A percentile compares a stretch with the other conserved stretches of the same genome.
phyloP scores from a whole-genome alignment of 23 red algal species.

The Cyanidiococcus yangmingshanensis region DNA sequence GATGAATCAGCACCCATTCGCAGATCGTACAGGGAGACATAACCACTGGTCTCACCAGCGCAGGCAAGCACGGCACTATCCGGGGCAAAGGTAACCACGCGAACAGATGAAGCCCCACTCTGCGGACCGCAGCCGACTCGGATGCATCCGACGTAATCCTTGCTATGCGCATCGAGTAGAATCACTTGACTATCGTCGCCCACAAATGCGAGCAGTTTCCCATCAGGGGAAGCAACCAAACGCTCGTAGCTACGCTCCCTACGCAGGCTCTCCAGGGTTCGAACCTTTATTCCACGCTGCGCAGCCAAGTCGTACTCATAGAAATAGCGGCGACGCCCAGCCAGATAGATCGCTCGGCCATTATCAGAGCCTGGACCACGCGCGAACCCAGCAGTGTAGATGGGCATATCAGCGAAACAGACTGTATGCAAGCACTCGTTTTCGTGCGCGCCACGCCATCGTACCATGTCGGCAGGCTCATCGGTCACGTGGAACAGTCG shows the following conservation, averaged over 20 bases:
- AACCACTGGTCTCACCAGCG: constrained; percentile 27
- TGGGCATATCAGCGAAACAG: constrained; percentile 40
- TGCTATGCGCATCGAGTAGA: constrained; percentile 31
- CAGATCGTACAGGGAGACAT: constrained; percentile 61
- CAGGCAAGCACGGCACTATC: constrained; percentile 34
- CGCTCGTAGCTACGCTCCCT: constrained; percentile 34
- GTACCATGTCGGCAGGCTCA: neutral
- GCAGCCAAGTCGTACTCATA: constrained; percentile 52
- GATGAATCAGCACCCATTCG: constrained; percentile 30
- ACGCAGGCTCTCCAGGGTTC: constrained; percentile 19
- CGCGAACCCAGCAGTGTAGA: constrained; percentile 37
- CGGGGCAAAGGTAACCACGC: constrained; percentile 18
- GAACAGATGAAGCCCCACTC: constrained; percentile 33
- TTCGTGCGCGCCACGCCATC: constrained; percentile 18
- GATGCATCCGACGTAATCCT: constrained; percentile 41
- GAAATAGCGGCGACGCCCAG: constrained; percentile 44
- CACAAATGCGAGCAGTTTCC: constrained; percentile 35
- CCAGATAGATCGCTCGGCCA: constrained; percentile 25
- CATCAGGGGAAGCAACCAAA: constrained; percentile 42
- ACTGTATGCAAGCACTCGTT: constrained; percentile 41
- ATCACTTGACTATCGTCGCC: constrained; percentile 42
- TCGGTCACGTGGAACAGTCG: constrained; percentile 30
- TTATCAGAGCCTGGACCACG: neutral
- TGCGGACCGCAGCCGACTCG: constrained; percentile 20
- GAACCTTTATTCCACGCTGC: constrained; percentile 7